Conservation (phyloP, 2,329 filamentous ascomycete genomes). For the Epichloe gansuensis region DNA sequence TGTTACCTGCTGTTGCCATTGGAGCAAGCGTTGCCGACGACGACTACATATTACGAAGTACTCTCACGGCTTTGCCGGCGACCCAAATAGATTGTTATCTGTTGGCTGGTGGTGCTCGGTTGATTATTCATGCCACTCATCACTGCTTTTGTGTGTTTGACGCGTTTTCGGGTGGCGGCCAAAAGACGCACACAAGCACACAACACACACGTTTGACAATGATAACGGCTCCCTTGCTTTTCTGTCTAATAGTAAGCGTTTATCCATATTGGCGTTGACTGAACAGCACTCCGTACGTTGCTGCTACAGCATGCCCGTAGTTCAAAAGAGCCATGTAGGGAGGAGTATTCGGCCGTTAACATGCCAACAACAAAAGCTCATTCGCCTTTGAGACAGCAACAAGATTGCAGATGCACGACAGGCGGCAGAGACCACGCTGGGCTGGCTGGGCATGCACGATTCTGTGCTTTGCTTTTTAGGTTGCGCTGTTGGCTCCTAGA, state of each 20-base stretch:
- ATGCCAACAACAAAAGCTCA: neutral
- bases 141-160: neutral
- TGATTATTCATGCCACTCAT: neutral
- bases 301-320: too few relatives aligned
- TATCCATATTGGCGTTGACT: neutral
- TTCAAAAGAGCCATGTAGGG: too few relatives aligned
- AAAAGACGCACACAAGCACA: neutral
- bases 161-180: neutral
- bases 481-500: neutral
- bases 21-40: too few relatives aligned
- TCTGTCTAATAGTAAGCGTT: neutral
- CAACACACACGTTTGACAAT: neutral
- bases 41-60: too few relatives aligned
- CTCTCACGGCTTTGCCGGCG: neutral
- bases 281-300: too few relatives aligned
- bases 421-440: neutral
- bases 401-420: slow-evolving; percentile 1
- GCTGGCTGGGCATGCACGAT: neutral
- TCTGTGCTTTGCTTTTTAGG: neutral
- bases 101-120: neutral
- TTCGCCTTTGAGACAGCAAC: neutral
- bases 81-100: neutral
- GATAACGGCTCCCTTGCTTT: neutral
- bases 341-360: neutral
- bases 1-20: too few relatives aligned